Conservation (phyloP, 164 flowering plant species). For the Sextonia rubra region DNA sequence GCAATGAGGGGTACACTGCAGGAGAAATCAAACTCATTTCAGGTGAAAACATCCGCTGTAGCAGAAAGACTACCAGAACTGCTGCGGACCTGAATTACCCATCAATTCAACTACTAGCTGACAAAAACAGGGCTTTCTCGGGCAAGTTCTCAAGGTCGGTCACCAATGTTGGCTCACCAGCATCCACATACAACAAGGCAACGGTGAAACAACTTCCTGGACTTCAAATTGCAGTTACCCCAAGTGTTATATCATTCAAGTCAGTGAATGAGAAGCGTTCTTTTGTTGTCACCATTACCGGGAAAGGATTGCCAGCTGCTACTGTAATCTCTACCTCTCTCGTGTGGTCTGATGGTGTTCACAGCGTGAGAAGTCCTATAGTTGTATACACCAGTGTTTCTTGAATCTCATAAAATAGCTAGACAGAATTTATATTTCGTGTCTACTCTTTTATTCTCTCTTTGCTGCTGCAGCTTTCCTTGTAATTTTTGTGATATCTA, state of each 20-base stretch:
- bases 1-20: slow-evolving; percentile 42
- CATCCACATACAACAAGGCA: slow-evolving; percentile 44
- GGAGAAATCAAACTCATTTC: slow-evolving; percentile 26
- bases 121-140: not conserved
- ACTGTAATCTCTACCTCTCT: slow-evolving; percentile 29
- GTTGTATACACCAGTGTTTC: slow-evolving; percentile 20
- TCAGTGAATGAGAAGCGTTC: slow-evolving; percentile 32
- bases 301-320: not conserved
- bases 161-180: slow-evolving; percentile 58
- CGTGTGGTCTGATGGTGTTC: slow-evolving; percentile 53
- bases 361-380: slow-evolving; percentile 58
- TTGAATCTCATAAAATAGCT: not conserved
- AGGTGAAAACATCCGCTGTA: slow-evolving; percentile 35
- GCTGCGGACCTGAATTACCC: slow-evolving; percentile 63
- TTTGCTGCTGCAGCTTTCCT: no score
- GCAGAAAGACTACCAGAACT: slow-evolving; percentile 19
- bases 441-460: no score
- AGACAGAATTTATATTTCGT: no score
- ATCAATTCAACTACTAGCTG: slow-evolving; percentile 28
- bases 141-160: slow-evolving; percentile 42
- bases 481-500: no score
- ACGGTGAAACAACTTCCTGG: slow-evolving; percentile 19
- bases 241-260: slow-evolving; percentile 31
- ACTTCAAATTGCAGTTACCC: slow-evolving; percentile 31
- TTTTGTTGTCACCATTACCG: slow-evolving; percentile 32